Conservation (phyloP, 75 land plant species). For the Larix kaempferi region DNA sequence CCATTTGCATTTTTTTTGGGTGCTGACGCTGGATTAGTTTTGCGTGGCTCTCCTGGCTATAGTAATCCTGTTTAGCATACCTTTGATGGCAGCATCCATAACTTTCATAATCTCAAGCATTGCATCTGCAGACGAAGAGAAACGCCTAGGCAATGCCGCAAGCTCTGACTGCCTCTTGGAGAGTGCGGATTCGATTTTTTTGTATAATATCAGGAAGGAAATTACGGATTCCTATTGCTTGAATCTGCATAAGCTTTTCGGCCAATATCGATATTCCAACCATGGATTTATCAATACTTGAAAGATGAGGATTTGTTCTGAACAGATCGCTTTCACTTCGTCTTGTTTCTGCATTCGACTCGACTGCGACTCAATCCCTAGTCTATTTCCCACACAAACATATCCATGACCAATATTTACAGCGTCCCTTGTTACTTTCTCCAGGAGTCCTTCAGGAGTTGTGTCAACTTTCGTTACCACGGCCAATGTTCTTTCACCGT, state of each 20-base stretch:
- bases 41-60: too few relatives aligned
- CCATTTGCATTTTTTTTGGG: too few relatives aligned
- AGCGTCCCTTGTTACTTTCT: slow-evolving; percentile 51
- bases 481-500: slow-evolving; percentile 50
- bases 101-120: slow-evolving; percentile 10
- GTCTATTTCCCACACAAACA: slow-evolving; percentile 56
- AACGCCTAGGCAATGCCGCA: slow-evolving; percentile 9
- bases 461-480: slow-evolving; percentile 54
- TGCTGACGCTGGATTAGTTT: too few relatives aligned
- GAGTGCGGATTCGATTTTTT: slow-evolving; percentile 17
- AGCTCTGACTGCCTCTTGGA: slow-evolving; percentile 10
- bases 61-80: neutral
- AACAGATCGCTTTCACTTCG: slow-evolving; percentile 34
- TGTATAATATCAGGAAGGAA: slow-evolving; percentile 12
- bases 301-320: slow-evolving; percentile 14
- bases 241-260: slow-evolving; percentile 20
- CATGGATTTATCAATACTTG: slow-evolving; percentile 12
- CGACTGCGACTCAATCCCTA: slow-evolving; percentile 39
- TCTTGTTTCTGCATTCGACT: slow-evolving; percentile 35
- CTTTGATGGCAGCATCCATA: slow-evolving; percentile 3
- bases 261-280: slow-evolving; percentile 28
- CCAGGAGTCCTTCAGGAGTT: slow-evolving; percentile 48
- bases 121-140: slow-evolving; percentile 11
- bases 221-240: slow-evolving; percentile 17
- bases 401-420: slow-evolving; percentile 66